phyloP scores from a whole-genome alignment of 1,139 yeast species.

The Hyphopichia pseudoburtonii region DNA sequence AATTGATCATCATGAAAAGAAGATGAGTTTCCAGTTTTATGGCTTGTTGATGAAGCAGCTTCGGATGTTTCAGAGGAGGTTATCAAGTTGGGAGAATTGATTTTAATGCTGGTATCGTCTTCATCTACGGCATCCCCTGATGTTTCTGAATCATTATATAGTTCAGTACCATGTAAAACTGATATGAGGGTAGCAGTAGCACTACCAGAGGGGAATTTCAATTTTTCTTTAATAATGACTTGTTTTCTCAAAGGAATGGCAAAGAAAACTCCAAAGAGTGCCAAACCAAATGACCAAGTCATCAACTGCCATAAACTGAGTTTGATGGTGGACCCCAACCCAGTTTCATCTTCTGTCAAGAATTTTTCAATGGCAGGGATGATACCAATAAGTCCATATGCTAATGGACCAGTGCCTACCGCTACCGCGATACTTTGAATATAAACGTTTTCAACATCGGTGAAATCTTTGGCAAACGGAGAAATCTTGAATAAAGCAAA shows the following conservation, averaged over 20 bases:
- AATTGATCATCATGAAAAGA: too few relatives aligned
- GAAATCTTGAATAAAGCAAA: conserved; percentile 73
- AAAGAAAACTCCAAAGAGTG: conserved; percentile 92
- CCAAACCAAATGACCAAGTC: conserved; percentile 82
- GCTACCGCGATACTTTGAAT: conserved; percentile 94
- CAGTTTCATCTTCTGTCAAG: conserved; percentile 74
- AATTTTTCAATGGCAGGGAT: conserved; percentile 94
- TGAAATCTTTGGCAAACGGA: conserved; percentile 50
- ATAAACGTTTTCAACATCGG: conserved; percentile 91
- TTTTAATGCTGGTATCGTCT: background rate
- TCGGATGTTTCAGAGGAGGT: background rate
- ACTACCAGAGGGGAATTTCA: conserved; percentile 92
- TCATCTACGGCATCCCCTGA: conserved; percentile 9
- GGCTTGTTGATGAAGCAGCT: background rate
- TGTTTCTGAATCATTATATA: conserved; percentile 39
- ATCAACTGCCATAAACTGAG: conserved; percentile 53
- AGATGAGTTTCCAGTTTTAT: background rate
- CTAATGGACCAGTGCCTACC: conserved; percentile 95
- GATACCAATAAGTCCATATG: conserved; percentile 95
- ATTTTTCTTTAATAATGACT: conserved; percentile 78
- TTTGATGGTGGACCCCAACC: conserved; percentile 44
- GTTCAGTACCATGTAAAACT: conserved; percentile 72
- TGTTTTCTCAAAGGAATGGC: conserved; percentile 87
- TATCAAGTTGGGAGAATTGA: conserved; percentile 1
- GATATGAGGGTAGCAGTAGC: conserved; percentile 94